phyloP scores from a whole-genome alignment of 192 early-diverging fungal genomes.

The Thamnidium elegans region DNA sequence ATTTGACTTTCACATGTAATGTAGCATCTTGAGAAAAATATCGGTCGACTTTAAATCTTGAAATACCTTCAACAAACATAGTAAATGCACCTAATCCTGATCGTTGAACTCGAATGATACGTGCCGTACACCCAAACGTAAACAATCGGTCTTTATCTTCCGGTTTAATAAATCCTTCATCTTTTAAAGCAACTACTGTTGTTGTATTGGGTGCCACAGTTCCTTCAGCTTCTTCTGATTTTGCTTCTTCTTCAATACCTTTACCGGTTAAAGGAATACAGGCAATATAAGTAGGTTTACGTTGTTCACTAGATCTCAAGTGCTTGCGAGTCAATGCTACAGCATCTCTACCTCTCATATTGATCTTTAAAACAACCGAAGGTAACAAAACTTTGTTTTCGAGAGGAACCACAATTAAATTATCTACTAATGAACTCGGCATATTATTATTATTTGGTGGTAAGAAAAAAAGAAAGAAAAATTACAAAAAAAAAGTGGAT shows the following conservation, averaged over 20 bases:
- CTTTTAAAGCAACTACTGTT: background rate
- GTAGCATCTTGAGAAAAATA: conserved; percentile 27
- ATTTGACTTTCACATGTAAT: conserved; percentile 51
- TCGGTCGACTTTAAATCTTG: conserved; percentile 8
- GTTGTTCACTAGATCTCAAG: conserved; percentile 10
- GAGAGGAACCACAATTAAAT: conserved; percentile 24
- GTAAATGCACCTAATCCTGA: conserved; percentile 54
- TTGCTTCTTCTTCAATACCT: background rate
- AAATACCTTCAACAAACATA: conserved; percentile 63
- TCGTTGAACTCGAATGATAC: conserved; percentile 50
- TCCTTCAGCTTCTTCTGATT: background rate
- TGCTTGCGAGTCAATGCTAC: conserved; percentile 19
- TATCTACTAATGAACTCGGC: conserved; percentile 4
- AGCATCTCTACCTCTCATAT: conserved; percentile 23
- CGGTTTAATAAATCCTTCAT: background rate
- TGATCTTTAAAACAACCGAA: conserved; percentile 28
- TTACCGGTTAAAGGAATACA: conserved; percentile 18
- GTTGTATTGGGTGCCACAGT: too few species aligned
- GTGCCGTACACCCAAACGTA: conserved; percentile 46
- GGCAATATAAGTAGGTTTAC: conserved; percentile 19
- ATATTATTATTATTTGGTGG: background rate
- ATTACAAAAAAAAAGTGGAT: too few species aligned
- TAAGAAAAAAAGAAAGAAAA: too few species aligned
- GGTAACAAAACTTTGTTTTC: conserved; percentile 31
- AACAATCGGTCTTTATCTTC: conserved; percentile 31